phyloP scores from a whole-genome alignment of 768 basidiomycete species.

The Aureoboletus auriporus region DNA sequence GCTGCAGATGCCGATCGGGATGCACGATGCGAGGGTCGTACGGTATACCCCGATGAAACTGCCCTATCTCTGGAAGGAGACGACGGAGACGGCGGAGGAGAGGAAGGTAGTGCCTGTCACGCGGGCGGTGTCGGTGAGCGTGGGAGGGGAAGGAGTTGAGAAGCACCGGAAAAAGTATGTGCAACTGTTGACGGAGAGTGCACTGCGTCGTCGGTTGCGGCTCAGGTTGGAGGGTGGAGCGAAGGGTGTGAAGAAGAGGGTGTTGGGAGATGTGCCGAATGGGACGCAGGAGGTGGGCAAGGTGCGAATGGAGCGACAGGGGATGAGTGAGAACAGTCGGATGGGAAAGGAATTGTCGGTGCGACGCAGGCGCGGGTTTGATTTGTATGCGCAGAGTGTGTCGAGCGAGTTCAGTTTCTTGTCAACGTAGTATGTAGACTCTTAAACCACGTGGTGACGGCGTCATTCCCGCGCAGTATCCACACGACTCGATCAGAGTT shows the following conservation, averaged over 20 bases:
- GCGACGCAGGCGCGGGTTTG: slow-evolving; percentile 10
- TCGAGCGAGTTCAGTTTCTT: slow-evolving; percentile 16
- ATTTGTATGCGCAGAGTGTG: slow-evolving; percentile 12
- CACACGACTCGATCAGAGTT: no score
- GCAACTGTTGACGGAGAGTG: slow-evolving; percentile 17
- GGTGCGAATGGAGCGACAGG: background rate
- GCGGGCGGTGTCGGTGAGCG: no score
- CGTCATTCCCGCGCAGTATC: no score
- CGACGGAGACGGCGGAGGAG: background rate
- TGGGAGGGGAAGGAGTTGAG: no score
- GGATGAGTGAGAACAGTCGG: slow-evolving; percentile 9
- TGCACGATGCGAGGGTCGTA: slow-evolving; percentile 15
- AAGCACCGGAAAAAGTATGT: slow-evolving; percentile 15
- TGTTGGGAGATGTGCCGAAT: slow-evolving; percentile 16
- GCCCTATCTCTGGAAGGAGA: slow-evolving; percentile 17
- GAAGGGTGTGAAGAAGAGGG: slow-evolving; percentile 8
- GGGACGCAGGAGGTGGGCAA: background rate
- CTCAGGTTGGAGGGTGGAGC: slow-evolving; percentile 1
- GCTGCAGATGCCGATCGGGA: slow-evolving; percentile 11
- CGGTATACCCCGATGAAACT: slow-evolving; percentile 11
- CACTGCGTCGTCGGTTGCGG: slow-evolving; percentile 16
- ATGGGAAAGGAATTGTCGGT: background rate
- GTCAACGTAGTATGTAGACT: background rate
- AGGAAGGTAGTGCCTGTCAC: no score
- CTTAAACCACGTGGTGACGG: no score